A percentile compares a stretch with the other conserved stretches of the same genome.
Conservation (phyloP, 1,284 basidiomycete species). For the Cryptococcus sp. region DNA sequence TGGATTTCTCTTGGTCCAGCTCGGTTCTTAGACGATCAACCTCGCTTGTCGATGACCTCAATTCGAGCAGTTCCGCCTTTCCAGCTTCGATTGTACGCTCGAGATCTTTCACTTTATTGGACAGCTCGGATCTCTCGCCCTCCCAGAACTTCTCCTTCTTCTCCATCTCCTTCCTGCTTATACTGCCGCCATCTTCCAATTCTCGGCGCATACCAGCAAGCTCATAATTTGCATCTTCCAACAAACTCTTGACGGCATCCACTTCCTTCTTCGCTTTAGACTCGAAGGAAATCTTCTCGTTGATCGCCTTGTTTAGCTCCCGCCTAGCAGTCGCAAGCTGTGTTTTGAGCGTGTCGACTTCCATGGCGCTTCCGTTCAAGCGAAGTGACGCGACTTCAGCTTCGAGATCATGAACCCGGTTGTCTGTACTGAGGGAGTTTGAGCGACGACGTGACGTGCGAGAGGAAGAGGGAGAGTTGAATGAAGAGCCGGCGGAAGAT, state of each 20-base stretch:
- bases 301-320: slow-evolving; percentile 41
- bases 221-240: slow-evolving; percentile 42
- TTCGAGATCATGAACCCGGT: slow-evolving; percentile 25
- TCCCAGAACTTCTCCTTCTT: slow-evolving; percentile 23
- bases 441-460: slow-evolving; percentile 18
- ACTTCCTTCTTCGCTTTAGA: slow-evolving; percentile 28
- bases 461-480: slow-evolving; percentile 3
- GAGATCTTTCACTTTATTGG: slow-evolving; percentile 6
- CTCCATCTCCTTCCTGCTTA: slow-evolving; percentile 19
- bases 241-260: slow-evolving; percentile 29
- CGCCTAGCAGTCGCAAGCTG: slow-evolving; percentile 29
- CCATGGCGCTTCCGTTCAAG: slow-evolving; percentile 2
- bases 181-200: slow-evolving; percentile 7
- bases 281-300: slow-evolving; percentile 43
- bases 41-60: slow-evolving; percentile 3
- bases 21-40: slow-evolving; percentile 14
- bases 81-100: slow-evolving; percentile 6
- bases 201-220: slow-evolving; percentile 27
- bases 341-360: slow-evolving; percentile 25
- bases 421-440: slow-evolving; percentile 23
- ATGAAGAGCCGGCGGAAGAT: not conserved
- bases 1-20: slow-evolving; percentile 10
- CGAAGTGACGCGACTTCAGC: slow-evolving; percentile 14
- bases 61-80: slow-evolving; percentile 11
- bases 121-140: slow-evolving; percentile 13